Conservation (phyloP, 192 early-diverging fungal genomes). For the Backusella liffmaniae region DNA sequence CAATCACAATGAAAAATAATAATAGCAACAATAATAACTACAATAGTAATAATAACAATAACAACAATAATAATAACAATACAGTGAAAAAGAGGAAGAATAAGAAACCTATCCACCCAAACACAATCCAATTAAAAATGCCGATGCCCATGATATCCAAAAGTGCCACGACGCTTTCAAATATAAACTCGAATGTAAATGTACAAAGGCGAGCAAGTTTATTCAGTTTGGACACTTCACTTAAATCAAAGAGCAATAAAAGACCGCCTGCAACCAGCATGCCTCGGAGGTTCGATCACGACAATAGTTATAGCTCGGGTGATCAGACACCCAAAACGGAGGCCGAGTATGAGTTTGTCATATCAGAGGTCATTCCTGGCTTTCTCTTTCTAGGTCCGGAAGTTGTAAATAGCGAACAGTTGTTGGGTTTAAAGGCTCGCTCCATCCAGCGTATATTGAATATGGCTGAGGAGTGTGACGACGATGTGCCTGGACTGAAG, state of each 20-base stretch:
- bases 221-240: constrained; percentile 36
- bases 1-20: not conserved
- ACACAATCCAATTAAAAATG: constrained; percentile 2
- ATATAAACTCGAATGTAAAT: not conserved
- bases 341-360: constrained; percentile 33
- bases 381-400: constrained; percentile 67
- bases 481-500: constrained; percentile 38
- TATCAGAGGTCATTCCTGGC: constrained; percentile 56
- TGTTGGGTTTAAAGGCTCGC: constrained; percentile 45
- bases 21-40: not conserved
- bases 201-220: constrained; percentile 29
- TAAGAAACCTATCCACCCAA: not conserved
- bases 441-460: constrained; percentile 69
- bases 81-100: not conserved
- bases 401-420: constrained; percentile 55
- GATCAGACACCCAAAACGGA: constrained; percentile 26
- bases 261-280: not conserved
- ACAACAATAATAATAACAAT: not conserved
- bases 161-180: constrained; percentile 8
- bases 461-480: constrained; percentile 70
- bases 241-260: constrained; percentile 10
- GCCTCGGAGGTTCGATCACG: not conserved
- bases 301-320: not conserved
- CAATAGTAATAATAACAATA: not conserved
- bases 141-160: constrained; percentile 9